phyloP scores from a whole-genome alignment of 1,284 basidiomycete species.

The Tranzscheliella williamsii region DNA sequence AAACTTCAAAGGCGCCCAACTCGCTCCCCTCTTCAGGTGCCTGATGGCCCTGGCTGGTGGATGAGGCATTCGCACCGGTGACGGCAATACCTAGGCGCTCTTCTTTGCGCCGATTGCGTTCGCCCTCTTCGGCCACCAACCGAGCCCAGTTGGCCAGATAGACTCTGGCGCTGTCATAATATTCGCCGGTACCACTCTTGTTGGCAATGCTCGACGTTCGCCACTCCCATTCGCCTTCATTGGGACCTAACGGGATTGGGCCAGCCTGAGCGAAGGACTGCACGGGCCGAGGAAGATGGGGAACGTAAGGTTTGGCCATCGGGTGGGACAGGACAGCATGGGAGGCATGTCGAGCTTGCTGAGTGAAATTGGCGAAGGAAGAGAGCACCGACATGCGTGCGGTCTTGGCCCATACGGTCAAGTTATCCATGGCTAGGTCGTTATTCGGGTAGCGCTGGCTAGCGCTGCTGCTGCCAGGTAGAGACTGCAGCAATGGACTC shows the following conservation, averaged over 20 bases:
- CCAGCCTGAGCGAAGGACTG: constrained; percentile 54
- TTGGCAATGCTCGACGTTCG: constrained; percentile 33
- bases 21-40: constrained; percentile 26
- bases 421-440: constrained; percentile 36
- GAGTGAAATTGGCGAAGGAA: constrained; percentile 54
- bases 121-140: constrained; percentile 70
- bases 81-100: constrained; percentile 9
- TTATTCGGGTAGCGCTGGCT: constrained; percentile 15
- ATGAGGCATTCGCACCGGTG: not conserved
- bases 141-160: constrained; percentile 96
- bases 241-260: constrained; percentile 45
- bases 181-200: constrained; percentile 62
- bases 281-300: constrained; percentile 41
- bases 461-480: constrained; percentile 7
- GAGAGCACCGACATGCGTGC: constrained; percentile 53
- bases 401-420: constrained; percentile 50
- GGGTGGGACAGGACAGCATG: constrained; percentile 51
- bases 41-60: not conserved
- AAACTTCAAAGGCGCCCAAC: constrained; percentile 45
- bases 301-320: constrained; percentile 38
- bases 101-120: constrained; percentile 45
- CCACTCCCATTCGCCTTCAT: constrained; percentile 47
- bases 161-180: constrained; percentile 92
- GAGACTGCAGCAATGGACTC: constrained; percentile 30
- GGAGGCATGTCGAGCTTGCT: constrained; percentile 47